Evolutionary conservation across 805 yeast genomes (phyloP), one percentile per base, ranked within the genome.

Genomic region (Teunomyces atbi): DNA sequence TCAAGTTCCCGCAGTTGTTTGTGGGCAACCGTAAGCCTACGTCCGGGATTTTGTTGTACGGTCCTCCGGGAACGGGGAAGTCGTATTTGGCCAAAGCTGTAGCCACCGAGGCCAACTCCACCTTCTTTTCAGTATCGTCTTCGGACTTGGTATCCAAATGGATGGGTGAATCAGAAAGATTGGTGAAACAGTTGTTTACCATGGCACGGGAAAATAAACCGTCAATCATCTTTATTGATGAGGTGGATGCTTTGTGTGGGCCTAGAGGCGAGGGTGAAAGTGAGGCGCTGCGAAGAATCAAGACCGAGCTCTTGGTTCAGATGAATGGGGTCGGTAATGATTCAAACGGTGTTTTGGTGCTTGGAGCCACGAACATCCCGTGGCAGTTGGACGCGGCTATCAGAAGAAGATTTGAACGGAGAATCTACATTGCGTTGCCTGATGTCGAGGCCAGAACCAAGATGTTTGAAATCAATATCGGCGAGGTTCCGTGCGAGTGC

Each of bases 321-420:
- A 94, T 94, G 99, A 94, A 94, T 66, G 99, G 99, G 57, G 99
- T 94, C 12, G 99, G 99, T 12, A 91, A 89, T 62, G 98, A 94
- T 62, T 73, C 96, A 1, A 77, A 78, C 41, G 99, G 99, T 6
- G 97, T 94, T 1, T 73, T 94, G 29, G 98, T 94, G 0, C 74
- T 94, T 44, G 99, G 99, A 23, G 99, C 99, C 1, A 94, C 99
- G 6, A 94, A 94, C 65, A 94, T 94, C 50, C 99, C 99, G 15
- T 94, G 99, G 99, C 97, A 92, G 70, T 75, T 94, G 55, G 99
- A 94, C 66, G 89, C 97, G 39, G 99, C 99, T 6, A 89, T 94
- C 41, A 81, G 99, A 66, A 84, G 99, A 71, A 84, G 99, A 66
- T 94, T 94, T 59, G 99, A 94, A 66, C 82, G 86, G 56, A 83